Conservation (phyloP, 805 yeast species). For the Saccharomycopsis javanensis region DNA sequence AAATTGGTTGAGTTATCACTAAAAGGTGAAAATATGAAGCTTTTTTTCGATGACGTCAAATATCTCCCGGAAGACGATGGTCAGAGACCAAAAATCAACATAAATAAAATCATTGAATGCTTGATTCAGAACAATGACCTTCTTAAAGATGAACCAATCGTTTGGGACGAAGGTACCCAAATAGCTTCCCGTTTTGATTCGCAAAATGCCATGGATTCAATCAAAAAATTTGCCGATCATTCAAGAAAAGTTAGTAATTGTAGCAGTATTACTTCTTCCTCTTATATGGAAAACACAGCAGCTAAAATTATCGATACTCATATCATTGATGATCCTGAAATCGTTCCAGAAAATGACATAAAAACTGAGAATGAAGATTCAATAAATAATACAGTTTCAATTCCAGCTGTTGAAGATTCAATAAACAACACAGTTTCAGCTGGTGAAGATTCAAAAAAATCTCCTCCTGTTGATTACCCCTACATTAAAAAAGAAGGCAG, state of each 20-base stretch:
- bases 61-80: neutral
- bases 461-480: too few relatives aligned
- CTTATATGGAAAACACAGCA: neutral
- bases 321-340: neutral
- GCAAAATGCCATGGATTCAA: slow-evolving; percentile 13
- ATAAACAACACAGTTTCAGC: too few relatives aligned
- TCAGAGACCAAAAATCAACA: slow-evolving; percentile 27
- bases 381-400: too few relatives aligned
- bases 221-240: slow-evolving; percentile 30
- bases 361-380: too few relatives aligned
- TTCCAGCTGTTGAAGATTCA: too few relatives aligned
- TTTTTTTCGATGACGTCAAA: slow-evolving; percentile 5
- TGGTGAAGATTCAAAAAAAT: too few relatives aligned
- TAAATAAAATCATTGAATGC: slow-evolving; percentile 38
- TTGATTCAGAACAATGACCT: slow-evolving; percentile 33
- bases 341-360: too few relatives aligned
- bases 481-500: neutral
- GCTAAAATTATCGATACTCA: neutral
- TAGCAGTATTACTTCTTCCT: neutral
- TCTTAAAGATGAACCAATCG: slow-evolving; percentile 32
- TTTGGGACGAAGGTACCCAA: slow-evolving; percentile 37
- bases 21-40: slow-evolving; percentile 4
- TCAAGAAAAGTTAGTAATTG: neutral
- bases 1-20: slow-evolving; percentile 14
- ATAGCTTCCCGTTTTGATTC: slow-evolving; percentile 28